Conservation (phyloP, 129 eudicot species). For the Logfia minima region DNA sequence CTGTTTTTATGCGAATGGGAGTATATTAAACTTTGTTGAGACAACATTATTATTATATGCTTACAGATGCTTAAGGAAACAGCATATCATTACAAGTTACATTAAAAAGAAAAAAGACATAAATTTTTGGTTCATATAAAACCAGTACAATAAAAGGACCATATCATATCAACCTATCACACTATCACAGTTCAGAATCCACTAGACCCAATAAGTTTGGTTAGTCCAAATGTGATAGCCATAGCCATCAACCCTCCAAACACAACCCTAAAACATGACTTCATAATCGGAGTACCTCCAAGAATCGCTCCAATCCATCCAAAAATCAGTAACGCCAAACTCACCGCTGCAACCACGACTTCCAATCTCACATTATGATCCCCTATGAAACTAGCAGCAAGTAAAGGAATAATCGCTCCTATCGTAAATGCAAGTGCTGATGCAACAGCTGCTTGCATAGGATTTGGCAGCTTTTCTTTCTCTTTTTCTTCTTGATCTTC, state of each 20-base stretch:
- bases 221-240: constrained; percentile 57
- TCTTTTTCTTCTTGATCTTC: neutral
- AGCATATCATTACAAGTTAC: neutral
- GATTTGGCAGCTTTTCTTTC: constrained; percentile 45
- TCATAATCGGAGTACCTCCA: constrained; percentile 44
- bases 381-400: constrained; percentile 52
- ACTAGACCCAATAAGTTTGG: constrained; percentile 50
- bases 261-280: constrained; percentile 48
- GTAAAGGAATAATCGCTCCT: constrained; percentile 61
- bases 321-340: constrained; percentile 19
- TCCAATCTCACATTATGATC: constrained; percentile 42
- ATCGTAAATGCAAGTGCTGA: constrained; percentile 51
- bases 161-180: neutral
- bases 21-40: no score
- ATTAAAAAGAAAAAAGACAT: neutral
- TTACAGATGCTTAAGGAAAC: no score
- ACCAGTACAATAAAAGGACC: neutral
- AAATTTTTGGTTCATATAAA: no score
- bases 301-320: constrained; percentile 64
- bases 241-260: constrained; percentile 67
- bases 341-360: constrained; percentile 53
- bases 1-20: no score
- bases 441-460: constrained; percentile 57
- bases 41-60: no score
- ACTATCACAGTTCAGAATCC: constrained; percentile 10